These are phyloP conservation scores for Candida odintsovae DNA, from an alignment of 805 yeast genomes.

Conservation along the genomic window DNA sequence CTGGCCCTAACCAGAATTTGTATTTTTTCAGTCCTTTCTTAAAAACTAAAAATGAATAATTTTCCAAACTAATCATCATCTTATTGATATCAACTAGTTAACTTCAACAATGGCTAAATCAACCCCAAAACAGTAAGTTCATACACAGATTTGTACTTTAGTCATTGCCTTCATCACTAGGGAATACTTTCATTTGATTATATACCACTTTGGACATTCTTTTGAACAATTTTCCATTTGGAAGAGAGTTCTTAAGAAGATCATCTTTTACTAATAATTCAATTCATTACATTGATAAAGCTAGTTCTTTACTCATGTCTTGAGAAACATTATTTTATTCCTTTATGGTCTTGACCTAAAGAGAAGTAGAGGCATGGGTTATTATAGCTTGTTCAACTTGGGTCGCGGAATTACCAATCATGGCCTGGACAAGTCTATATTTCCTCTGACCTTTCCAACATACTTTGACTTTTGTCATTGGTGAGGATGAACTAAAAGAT, in stretches of 20 bases:
- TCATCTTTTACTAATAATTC: slow-evolving; percentile 1
- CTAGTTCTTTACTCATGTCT: slow-evolving; percentile 14
- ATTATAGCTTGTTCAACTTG: slow-evolving; percentile 11
- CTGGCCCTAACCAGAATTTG: background rate
- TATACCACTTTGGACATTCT: slow-evolving; percentile 1
- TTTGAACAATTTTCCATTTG: background rate
- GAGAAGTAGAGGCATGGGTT: slow-evolving; percentile 25
- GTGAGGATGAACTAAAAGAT: slow-evolving; percentile 16
- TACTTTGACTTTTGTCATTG: background rate
- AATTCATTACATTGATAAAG: slow-evolving; percentile 15
- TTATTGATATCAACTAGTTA: background rate
- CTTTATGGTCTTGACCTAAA: slow-evolving; percentile 1
- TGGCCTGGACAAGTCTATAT: slow-evolving; percentile 15
- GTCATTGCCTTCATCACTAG: background rate
- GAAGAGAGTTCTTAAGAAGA: too few relatives aligned
- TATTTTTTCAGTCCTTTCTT: background rate
- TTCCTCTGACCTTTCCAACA: slow-evolving; percentile 23
- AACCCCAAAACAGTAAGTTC: slow-evolving; percentile 27
- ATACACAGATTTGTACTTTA: background rate
- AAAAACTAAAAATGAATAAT: background rate
- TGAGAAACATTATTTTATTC: background rate
- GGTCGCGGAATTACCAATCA: slow-evolving; percentile 15
- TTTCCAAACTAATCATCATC: background rate
- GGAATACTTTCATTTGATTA: slow-evolving; percentile 1
- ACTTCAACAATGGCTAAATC: slow-evolving; percentile 22